Conservation (phyloP, 108 stramenopile genomes). For the Nitzschia palea region DNA sequence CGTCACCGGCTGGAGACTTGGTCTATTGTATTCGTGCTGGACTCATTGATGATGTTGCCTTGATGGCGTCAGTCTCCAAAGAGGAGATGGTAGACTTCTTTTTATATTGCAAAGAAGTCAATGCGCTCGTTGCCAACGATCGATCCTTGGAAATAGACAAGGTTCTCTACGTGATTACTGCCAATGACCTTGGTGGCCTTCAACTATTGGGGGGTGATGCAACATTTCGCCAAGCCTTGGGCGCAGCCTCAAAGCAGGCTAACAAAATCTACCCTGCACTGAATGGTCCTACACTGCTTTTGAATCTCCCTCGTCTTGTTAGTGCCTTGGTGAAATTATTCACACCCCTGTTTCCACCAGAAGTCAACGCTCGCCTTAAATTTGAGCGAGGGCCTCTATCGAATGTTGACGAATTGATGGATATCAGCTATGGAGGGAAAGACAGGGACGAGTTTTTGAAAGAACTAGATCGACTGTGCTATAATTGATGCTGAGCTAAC, state of each 20-base stretch:
- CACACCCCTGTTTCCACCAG: constrained; percentile 76
- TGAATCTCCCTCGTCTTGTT: constrained; percentile 73
- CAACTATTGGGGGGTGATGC: constrained; percentile 63
- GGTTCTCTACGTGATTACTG: constrained; percentile 55
- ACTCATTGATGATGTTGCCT: constrained; percentile 63
- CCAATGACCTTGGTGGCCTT: constrained; percentile 74
- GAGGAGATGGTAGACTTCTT: constrained; percentile 75
- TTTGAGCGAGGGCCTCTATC: constrained; percentile 71
- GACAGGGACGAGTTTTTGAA: constrained; percentile 50
- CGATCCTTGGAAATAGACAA: constrained; percentile 53
- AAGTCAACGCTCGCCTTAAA: constrained; percentile 56
- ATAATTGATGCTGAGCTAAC: no score
- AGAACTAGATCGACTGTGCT: constrained; percentile 56
- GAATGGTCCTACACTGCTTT: constrained; percentile 67
- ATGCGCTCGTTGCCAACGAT: constrained; percentile 59
- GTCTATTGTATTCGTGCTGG: constrained; percentile 86
- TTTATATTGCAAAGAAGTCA: constrained; percentile 80
- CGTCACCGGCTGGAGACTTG: constrained; percentile 52
- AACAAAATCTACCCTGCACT: constrained; percentile 63
- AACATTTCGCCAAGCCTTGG: constrained; percentile 63
- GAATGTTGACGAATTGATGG: constrained; percentile 49
- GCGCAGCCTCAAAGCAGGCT: constrained; percentile 62
- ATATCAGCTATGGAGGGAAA: constrained; percentile 46
- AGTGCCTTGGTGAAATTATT: constrained; percentile 72
- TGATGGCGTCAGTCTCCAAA: constrained; percentile 65